phyloP scores from a whole-genome alignment of 352 stramenopile species.

The Globisporangium nodosum region DNA sequence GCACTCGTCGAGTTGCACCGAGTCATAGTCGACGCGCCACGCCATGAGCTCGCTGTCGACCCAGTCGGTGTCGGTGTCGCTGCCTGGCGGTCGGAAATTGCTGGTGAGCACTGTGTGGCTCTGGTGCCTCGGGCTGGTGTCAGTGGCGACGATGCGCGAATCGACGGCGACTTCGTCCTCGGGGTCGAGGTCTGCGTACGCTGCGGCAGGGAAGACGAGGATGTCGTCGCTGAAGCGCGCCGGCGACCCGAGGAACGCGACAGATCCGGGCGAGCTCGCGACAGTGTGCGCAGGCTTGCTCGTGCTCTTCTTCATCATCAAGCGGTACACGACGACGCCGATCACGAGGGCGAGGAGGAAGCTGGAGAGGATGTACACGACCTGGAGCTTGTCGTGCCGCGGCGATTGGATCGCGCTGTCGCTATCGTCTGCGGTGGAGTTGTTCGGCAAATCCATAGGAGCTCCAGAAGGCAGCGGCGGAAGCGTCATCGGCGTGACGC shows the following conservation, averaged over 20 bases:
- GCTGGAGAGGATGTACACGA: conserved; percentile 31
- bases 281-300: not conserved
- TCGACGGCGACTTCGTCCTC: not conserved
- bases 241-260: conserved; percentile 13
- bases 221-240: conserved; percentile 5
- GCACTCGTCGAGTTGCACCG: conserved; percentile 17
- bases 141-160: not conserved
- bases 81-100: conserved; percentile 3
- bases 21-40: conserved; percentile 33
- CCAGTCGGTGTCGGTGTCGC: conserved; percentile 14
- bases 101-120: conserved; percentile 8
- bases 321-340: conserved; percentile 14
- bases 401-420: not conserved
- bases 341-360: conserved; percentile 31
- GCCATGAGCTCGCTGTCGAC: conserved; percentile 32
- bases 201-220: not conserved
- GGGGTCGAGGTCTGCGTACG: not conserved
- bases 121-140: not conserved
- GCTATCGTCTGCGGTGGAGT: conserved; percentile 3
- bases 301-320: conserved; percentile 1
- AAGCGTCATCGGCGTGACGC: conserved; percentile 7
- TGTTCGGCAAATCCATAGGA: not conserved
- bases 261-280: conserved; percentile 6
- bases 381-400: conserved; percentile 12
- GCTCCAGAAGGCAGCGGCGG: not conserved